Percentiles rank a stretch among this genome's conserved stretches.
Conservation (phyloP, 2,329 filamentous ascomycete genomes). For the Venturia aucupariae region DNA sequence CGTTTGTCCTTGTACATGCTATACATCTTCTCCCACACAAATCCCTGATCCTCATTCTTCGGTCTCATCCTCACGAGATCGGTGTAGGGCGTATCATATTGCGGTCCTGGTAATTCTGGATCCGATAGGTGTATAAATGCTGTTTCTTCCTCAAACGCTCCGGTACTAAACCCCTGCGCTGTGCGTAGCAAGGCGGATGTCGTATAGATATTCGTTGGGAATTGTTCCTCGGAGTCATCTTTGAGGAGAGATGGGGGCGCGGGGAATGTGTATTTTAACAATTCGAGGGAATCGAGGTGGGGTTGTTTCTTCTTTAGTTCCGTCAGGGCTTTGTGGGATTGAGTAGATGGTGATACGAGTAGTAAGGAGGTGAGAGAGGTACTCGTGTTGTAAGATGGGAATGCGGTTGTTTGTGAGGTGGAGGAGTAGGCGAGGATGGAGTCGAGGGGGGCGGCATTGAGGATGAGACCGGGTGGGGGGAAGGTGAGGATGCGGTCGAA, state of each 20-base stretch:
- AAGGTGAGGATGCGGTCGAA: constrained; percentile 38
- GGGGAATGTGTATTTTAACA: constrained; percentile 24
- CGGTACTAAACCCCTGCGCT: constrained; percentile 34
- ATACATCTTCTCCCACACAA: constrained; percentile 42
- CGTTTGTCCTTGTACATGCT: constrained; percentile 39
- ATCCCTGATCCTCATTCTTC: constrained; percentile 36
- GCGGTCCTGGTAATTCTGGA: constrained; percentile 40
- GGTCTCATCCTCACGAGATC: constrained; percentile 34
- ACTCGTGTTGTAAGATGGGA: constrained; percentile 24
- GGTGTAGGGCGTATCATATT: constrained; percentile 39
- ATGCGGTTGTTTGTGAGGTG: constrained; percentile 25
- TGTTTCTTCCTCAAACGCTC: constrained; percentile 32
- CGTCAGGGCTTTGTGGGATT: constrained; percentile 22
- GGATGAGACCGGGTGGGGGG: constrained; percentile 35
- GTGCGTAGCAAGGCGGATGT: constrained; percentile 1
- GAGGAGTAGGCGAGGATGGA: constrained; percentile 31
- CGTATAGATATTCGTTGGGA: neutral
- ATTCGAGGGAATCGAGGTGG: constrained; percentile 19
- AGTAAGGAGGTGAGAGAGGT: constrained; percentile 30
- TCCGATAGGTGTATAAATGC: constrained; percentile 40
- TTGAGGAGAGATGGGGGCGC: constrained; percentile 16
- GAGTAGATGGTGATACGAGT: constrained; percentile 28
- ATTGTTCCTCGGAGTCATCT: constrained; percentile 17
- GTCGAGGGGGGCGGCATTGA: constrained; percentile 39
- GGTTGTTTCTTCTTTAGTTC: constrained; percentile 17